phyloP scores from a whole-genome alignment of 768 basidiomycete genomes.

The Auricularia sp. region DNA sequence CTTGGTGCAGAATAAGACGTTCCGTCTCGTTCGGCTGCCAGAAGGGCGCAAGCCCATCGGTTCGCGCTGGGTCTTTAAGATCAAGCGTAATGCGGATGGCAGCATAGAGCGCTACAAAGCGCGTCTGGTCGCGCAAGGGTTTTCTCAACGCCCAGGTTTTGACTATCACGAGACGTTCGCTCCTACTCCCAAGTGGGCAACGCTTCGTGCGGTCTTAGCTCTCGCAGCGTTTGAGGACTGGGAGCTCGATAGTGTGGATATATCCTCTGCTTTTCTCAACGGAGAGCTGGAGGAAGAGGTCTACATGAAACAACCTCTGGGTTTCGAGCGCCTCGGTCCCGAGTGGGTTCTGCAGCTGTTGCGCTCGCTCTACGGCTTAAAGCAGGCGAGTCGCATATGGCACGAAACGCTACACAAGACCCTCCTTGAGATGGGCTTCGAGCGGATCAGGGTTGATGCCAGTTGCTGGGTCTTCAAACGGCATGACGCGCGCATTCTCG shows the following conservation, averaged over 20 bases:
- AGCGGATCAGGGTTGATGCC: constrained; percentile 13
- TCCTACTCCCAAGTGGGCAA: constrained; percentile 11
- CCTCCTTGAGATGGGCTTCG: constrained; percentile 16
- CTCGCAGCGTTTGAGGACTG: constrained; percentile 11
- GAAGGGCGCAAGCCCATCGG: constrained; percentile 13
- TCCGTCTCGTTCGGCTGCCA: constrained; percentile 8
- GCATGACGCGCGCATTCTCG: not conserved
- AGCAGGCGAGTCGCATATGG: constrained; percentile 16
- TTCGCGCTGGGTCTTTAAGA: constrained; percentile 17
- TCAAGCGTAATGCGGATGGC: constrained; percentile 15
- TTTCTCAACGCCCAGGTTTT: too few species aligned
- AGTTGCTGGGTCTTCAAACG: constrained; percentile 20
- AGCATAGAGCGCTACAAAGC: not conserved
- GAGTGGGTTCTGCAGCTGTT: constrained; percentile 11
- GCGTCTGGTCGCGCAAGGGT: too few species aligned
- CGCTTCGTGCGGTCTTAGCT: constrained; percentile 16
- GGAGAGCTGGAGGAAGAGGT: constrained; percentile 12
- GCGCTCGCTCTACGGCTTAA: constrained; percentile 18
- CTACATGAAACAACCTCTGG: constrained; percentile 10
- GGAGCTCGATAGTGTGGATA: constrained; percentile 11
- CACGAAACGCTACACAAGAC: constrained; percentile 18
- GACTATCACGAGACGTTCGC: too few species aligned
- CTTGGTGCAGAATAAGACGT: constrained; percentile 5
- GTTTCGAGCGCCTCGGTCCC: not conserved
- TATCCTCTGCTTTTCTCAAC: constrained; percentile 15